Base-by-base conservation (phyloP, 2,329 filamentous ascomycete genomes). In the Ascochyta rabiei region DNA sequence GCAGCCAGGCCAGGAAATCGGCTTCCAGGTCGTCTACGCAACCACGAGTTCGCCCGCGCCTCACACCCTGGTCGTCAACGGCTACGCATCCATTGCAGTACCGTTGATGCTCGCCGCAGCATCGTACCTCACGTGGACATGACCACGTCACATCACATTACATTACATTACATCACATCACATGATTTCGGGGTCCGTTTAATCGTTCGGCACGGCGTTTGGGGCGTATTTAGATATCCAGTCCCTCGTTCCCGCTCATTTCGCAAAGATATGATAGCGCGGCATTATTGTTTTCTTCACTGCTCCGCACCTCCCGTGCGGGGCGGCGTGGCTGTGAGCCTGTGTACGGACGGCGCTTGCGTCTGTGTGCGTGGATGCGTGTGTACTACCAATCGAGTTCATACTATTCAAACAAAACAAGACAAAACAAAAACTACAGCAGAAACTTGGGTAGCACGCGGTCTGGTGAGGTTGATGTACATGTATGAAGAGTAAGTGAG, bases 1-100 rank as follows among this genome's bases (percentile, higher is more conserved):
- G 40, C 81, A 54, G 0, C 48, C 57, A 8, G 58, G 47, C 31
- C 43, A 71, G 26, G 40, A 63, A 15, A 86, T 96, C 64, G 84
- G 84, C 60, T 93, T 95, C 79, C 83, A 89, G 49, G 82, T 88
- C 61, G 80, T 96, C 61, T 97, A 91, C 80, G 86, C 88, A 0
- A 76, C 77, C 2, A 72, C 71, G 2, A 72, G 67, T 18, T 72
- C 70, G 30, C 63, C 67, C 8, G 72, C 69, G 5, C 59, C 66
- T 16, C 63, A 63, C 16, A 61, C 54, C n/a, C 47, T 69, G 23
- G 56, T 60, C 13, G 34, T 69, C 1, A 72, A 71, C 45, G 49
- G 48, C 4, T 71, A 67, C 35, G 57, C 64, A 3, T 69, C 71
- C 3, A 56, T 73, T 34, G 40, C 68, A 3, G 55, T 67, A 6